A percentile compares a stretch with the other conserved stretches of the same genome.
Conservation (phyloP, 1,139 yeast species). For the Kodamaea sp. region DNA sequence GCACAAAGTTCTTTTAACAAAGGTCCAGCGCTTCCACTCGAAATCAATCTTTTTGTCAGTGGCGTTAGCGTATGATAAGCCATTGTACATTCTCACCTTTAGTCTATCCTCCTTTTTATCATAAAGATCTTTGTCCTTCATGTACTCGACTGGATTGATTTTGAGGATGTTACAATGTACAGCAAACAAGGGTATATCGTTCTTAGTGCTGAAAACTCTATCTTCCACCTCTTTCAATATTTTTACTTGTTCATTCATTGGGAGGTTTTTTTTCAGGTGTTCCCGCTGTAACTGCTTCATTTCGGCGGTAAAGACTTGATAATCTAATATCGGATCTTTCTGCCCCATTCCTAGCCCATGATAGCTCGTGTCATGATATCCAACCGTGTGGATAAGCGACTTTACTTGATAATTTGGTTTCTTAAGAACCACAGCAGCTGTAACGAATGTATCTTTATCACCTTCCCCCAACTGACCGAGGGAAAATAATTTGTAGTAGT, state of each 20-base stretch:
- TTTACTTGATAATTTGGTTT: constrained; percentile 54
- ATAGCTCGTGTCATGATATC: constrained; percentile 29
- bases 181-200: constrained; percentile 25
- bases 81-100: constrained; percentile 32
- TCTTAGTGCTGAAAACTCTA: constrained; percentile 18
- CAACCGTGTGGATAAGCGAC: constrained; percentile 33
- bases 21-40: constrained; percentile 38
- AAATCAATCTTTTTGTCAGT: constrained; percentile 23
- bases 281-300: constrained; percentile 13
- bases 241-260: constrained; percentile 22
- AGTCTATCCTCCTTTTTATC: constrained; percentile 26
- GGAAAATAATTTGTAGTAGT: constrained; percentile 55
- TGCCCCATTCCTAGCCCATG: constrained; percentile 46
- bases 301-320: constrained; percentile 15
- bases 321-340: constrained; percentile 33
- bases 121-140: constrained; percentile 24
- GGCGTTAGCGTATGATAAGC: constrained; percentile 14
- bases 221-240: constrained; percentile 19
- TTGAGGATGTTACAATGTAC: constrained; percentile 42
- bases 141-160: constrained; percentile 32
- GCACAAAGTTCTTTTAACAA: constrained; percentile 32
- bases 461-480: constrained; percentile 68
- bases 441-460: constrained; percentile 63
- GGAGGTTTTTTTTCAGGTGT: constrained; percentile 9
- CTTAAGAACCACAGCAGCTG: constrained; percentile 51